Base-by-base conservation (phyloP, 305 asterid genomes). In the Rubia balearica region DNA sequence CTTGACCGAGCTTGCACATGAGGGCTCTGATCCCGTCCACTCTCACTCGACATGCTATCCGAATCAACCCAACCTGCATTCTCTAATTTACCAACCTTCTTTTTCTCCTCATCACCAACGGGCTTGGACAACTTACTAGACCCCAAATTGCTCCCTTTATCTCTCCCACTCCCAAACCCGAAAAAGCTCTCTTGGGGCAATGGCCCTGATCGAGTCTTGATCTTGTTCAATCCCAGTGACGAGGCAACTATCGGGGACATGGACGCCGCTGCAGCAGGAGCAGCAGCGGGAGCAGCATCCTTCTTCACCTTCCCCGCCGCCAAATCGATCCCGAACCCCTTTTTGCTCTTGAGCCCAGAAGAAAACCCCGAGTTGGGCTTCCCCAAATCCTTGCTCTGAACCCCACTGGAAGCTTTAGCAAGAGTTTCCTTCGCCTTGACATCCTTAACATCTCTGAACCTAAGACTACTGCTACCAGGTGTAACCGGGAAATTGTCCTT, bases 121-220 rank as follows among this genome's bases (percentile, higher is more conserved):
- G 88, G 84, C 86, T 86, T 89, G 4, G 98, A 91, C 82, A 95
- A 81, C 73, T 85, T 92, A 80, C 99, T 95, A 17, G 89, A 81
- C 71, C 97, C 96, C 79, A 94, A 77, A 36, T 80, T 76, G 74
- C 71, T 78, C 36, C 95, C 97, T 80, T 83, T 90, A 2, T 91
- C 98, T 65, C 87, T 83, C 71, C 87, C 84, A 56, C 71, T 70
- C 69, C 90, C 96, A 67, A 83, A 91, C 68, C 84, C 93, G 5
- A 89, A 91, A 74, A 94, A 91, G 33, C 90, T 91, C 91, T 95
- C 99, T 84, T 91, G 99, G 21, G 98, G 99, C 89, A 95, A 81
- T 64, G 99, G 98, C 76, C 98, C 99, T 65, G 99, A 95, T 80
- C 99, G 90, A 46, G 99, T 95, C 90, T 95, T 95, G 61, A 95